phyloP scores from a whole-genome alignment of 371 early-diverging fungal genomes.

The Mucor circinelloides region DNA sequence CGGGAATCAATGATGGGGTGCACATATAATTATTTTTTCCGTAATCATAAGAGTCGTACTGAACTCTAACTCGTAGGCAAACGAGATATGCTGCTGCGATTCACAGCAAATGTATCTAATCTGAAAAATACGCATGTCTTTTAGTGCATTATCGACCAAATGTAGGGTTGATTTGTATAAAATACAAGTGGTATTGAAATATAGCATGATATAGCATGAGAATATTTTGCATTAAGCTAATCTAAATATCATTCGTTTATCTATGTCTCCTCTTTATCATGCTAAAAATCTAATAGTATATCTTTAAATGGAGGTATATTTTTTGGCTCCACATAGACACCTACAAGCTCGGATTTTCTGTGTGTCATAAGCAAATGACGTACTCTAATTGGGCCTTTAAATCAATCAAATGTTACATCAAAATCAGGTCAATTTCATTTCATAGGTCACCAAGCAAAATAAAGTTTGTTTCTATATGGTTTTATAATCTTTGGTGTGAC shows the following conservation, averaged over 20 bases:
- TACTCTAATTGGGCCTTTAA: not conserved
- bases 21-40: not conserved
- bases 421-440: not conserved
- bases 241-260: conserved; percentile 1
- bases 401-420: not conserved
- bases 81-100: not conserved
- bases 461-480: conserved; percentile 6
- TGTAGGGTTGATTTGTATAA: not conserved
- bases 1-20: conserved; percentile 11
- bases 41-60: not conserved
- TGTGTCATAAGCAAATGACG: conserved; percentile 4
- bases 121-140: not conserved
- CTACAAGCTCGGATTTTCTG: conserved; percentile 9
- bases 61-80: not conserved
- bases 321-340: conserved; percentile 1
- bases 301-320: not conserved
- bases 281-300: not conserved
- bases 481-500: conserved; percentile 1
- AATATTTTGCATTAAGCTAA: not conserved
- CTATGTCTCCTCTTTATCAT: not conserved
- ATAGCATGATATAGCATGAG: not conserved
- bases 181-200: not conserved
- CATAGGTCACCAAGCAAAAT: not conserved
- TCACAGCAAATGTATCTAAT: not conserved
- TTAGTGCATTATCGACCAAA: not conserved